These are phyloP conservation scores for Osmanthus fragrans DNA, from an alignment of 257 asterid species.

Conservation along the genomic window DNA sequence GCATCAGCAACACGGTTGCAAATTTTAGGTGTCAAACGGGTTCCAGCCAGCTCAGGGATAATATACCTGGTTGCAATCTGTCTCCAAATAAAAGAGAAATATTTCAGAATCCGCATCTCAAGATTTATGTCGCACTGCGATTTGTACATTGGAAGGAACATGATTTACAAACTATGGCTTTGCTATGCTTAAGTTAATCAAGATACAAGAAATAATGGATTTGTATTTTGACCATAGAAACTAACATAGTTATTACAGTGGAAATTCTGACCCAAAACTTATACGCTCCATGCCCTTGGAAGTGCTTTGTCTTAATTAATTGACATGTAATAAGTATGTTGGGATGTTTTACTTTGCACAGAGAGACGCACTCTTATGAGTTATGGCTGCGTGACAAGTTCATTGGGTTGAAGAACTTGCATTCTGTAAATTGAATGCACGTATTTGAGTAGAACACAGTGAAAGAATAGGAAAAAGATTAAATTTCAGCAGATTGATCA, in stretches of 20 bases:
- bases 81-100: constrained; percentile 27
- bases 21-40: constrained; percentile 60
- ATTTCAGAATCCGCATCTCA: neutral
- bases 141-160: neutral
- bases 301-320: neutral
- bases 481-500: neutral
- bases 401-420: neutral
- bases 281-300: neutral
- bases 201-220: neutral
- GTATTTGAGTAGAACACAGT: neutral
- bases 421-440: neutral
- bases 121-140: neutral
- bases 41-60: constrained; percentile 88
- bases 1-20: constrained; percentile 75
- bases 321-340: neutral
- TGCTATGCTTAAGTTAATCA: neutral
- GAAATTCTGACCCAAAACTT: neutral
- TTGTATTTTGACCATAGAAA: too few relatives aligned
- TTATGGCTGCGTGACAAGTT: neutral
- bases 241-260: neutral
- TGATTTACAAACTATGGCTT: neutral
- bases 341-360: neutral
- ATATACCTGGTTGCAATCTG: constrained; percentile 89
- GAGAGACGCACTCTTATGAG: neutral
- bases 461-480: neutral